Evolutionary conservation across 768 basidiomycete species (phyloP).

Genomic region (Podaxis sp.): DNA sequence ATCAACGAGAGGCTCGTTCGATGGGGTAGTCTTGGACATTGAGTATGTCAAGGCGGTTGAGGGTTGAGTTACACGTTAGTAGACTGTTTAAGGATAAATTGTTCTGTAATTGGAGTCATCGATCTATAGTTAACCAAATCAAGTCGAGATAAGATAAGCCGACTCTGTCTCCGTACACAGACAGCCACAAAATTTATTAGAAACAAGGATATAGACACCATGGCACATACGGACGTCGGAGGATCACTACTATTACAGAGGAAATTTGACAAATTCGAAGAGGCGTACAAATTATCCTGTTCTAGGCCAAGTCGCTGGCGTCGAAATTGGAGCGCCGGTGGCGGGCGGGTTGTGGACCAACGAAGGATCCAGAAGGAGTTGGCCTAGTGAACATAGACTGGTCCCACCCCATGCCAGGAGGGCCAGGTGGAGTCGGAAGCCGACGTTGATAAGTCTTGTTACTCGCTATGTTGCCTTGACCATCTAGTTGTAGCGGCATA

Average conservation of each 20-base stretch:
- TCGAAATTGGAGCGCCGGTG: not conserved
- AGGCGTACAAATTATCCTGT: not conserved
- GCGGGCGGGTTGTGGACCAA: not conserved
- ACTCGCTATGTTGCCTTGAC: not conserved
- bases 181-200: not conserved
- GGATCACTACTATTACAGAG: not conserved
- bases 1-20: conserved; percentile 23
- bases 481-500: not conserved
- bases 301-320: conserved; percentile 1
- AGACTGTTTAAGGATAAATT: not conserved
- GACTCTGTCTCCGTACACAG: not conserved
- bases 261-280: not conserved
- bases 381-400: not conserved
- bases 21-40: conserved; percentile 5
- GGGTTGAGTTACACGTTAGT: not conserved
- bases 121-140: conserved; percentile 13
- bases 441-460: conserved; percentile 2
- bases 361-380: not conserved
- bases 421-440: conserved; percentile 9
- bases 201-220: not conserved
- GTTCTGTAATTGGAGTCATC: conserved; percentile 7
- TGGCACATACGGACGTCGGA: not conserved
- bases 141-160: conserved; percentile 16
- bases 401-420: conserved; percentile 2
- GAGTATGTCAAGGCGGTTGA: not conserved